These are phyloP conservation scores for Gastrodia elata DNA, from an alignment of 106 monocot genomes.

Conservation along the genomic window DNA sequence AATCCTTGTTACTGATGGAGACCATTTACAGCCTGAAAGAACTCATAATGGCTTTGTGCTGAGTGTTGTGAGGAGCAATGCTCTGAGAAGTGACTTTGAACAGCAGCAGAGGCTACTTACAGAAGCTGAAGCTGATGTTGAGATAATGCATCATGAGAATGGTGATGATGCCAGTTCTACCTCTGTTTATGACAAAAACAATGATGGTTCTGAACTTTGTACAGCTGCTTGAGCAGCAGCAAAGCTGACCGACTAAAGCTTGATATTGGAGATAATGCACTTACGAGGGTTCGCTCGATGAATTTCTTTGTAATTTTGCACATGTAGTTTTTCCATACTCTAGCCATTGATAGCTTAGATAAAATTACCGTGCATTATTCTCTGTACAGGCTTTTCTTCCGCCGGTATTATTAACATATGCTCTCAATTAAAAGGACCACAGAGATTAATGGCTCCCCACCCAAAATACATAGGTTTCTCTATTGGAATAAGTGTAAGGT, in stretches of 20 bases:
- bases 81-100: constrained; percentile 21
- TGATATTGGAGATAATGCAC: too few species aligned
- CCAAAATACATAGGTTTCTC: too few species aligned
- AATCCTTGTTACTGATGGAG: constrained; percentile 71
- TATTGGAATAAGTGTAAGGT: too few species aligned
- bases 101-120: neutral
- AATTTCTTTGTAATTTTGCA: neutral
- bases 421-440: too few species aligned
- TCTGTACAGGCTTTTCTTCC: neutral
- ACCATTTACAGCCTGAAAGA: constrained; percentile 74
- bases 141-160: constrained; percentile 44
- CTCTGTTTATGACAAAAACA: constrained; percentile 35
- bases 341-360: neutral
- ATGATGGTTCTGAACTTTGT: constrained; percentile 14
- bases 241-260: neutral
- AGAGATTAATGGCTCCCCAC: too few species aligned
- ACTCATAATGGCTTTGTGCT: constrained; percentile 65
- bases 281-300: neutral
- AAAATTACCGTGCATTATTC: neutral
- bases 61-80: constrained; percentile 67
- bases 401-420: too few species aligned
- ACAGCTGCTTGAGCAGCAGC: too few species aligned
- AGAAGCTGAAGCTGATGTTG: constrained; percentile 45
- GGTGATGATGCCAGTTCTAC: constrained; percentile 33
- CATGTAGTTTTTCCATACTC: neutral